phyloP scores from a whole-genome alignment of 352 stramenopile genomes.

The Globisporangium solare region DNA sequence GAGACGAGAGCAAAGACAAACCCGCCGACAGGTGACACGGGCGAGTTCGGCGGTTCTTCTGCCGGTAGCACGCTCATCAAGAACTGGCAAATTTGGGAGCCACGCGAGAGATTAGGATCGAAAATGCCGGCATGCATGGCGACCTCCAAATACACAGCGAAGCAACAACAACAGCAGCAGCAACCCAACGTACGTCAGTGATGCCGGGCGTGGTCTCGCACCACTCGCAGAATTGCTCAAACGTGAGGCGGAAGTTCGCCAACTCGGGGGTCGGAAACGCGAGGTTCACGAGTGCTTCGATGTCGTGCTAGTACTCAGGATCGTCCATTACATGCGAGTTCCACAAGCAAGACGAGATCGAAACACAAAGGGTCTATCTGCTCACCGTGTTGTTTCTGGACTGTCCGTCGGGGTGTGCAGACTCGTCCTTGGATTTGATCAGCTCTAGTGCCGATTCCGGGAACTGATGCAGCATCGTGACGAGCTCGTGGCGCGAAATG shows the following conservation, averaged over 20 bases:
- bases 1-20: constrained; percentile 9
- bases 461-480: constrained; percentile 86
- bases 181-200: constrained; percentile 42
- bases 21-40: constrained; percentile 30
- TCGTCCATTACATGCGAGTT: neutral
- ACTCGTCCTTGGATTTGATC: constrained; percentile 39
- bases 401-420: neutral
- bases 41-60: constrained; percentile 32
- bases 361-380: neutral
- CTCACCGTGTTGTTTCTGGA: constrained; percentile 14
- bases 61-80: constrained; percentile 74
- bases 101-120: neutral
- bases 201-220: constrained; percentile 76
- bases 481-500: constrained; percentile 81
- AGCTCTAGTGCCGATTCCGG: constrained; percentile 65
- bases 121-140: neutral
- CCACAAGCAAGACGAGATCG: neutral
- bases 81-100: constrained; percentile 30
- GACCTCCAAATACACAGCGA: too few species aligned
- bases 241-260: constrained; percentile 63
- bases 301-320: constrained; percentile 31
- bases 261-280: constrained; percentile 46
- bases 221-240: constrained; percentile 86
- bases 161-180: too few species aligned
- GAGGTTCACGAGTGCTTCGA: constrained; percentile 83